Evolutionary conservation across 2,329 filamentous ascomycete genomes (phyloP).

Genomic region (Tolypocladium nubicola): DNA sequence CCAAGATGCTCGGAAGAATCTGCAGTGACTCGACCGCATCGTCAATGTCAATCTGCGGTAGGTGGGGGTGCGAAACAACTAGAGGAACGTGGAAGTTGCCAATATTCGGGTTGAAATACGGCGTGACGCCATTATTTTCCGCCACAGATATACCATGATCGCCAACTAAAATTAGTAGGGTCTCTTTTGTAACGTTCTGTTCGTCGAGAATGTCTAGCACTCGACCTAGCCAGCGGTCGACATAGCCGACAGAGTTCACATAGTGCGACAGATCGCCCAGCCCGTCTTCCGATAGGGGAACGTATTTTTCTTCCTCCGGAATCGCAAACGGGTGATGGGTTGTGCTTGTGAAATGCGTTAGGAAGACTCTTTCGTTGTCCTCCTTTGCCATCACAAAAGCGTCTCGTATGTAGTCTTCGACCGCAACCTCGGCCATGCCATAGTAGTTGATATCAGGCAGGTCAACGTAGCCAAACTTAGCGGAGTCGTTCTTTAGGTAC

Average conservation of each 20-base stretch:
- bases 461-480: slow-evolving; percentile 17
- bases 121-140: slow-evolving; percentile 19
- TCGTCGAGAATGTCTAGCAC: slow-evolving; percentile 19
- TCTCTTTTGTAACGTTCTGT: slow-evolving; percentile 20
- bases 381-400: slow-evolving; percentile 16
- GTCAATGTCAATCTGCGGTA: slow-evolving; percentile 20
- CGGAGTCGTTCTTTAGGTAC: slow-evolving; percentile 15
- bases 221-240: slow-evolving; percentile 20
- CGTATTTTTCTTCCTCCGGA: slow-evolving; percentile 16
- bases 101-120: slow-evolving; percentile 21
- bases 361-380: slow-evolving; percentile 20
- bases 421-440: slow-evolving; percentile 18
- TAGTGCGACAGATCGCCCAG: slow-evolving; percentile 21
- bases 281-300: slow-evolving; percentile 12
- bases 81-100: slow-evolving; percentile 24
- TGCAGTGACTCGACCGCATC: slow-evolving; percentile 21
- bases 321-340: slow-evolving; percentile 22
- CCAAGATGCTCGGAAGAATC: slow-evolving; percentile 22
- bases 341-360: slow-evolving; percentile 25
- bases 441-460: slow-evolving; percentile 24
- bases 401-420: slow-evolving; percentile 21
- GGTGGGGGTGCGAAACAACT: slow-evolving; percentile 19
- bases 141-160: slow-evolving; percentile 24
- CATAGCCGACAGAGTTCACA: slow-evolving; percentile 20
- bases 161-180: slow-evolving; percentile 19